Base-by-base conservation (phyloP, 495 filamentous ascomycete genomes). In the Xylaria bambusicola region DNA sequence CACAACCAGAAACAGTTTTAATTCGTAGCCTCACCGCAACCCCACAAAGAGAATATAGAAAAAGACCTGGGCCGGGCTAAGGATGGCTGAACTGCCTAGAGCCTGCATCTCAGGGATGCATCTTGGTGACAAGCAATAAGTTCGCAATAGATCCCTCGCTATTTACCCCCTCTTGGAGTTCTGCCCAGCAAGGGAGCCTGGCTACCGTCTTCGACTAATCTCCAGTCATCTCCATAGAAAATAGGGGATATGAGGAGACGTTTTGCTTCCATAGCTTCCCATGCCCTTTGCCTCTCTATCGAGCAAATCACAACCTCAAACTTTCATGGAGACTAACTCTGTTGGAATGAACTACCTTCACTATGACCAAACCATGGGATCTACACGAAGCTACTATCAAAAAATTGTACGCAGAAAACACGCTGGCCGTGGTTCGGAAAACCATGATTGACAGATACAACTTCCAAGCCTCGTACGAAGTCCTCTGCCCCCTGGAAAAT, bases 291-390 rank as follows among this genome's bases (percentile, higher is more conserved):
- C 15, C 12, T 35, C 27, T 38, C 31, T 13, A 8, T 12, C 4
- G 4, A 20, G 12, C 31, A 38, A 20, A 35, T 51, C 15, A n/a
- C n/a, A 20, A 51, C 20, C 1, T 24, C 12, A 4, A 15, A 21
- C 2, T 29, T 26, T 7, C 17, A 21, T 24, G 26, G 41, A 17
- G 13, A 24, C 29, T 0, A 12, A 36, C 13, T 12, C 29, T 21
- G 18, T 18, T 2, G 2, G 23, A 36, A 40, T 46, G 4, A n/a
- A 2, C 36, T 24, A 33, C 35, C 13, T 35, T 45, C 45, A 71
- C 42, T 51, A 80, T 80, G 77, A 79, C 77, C 29, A 79, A 79
- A 62, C 51, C 57, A 47, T 80, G 76, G 76, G 70, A 75, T 9
- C 45, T 63, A 23, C 65, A 76, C 62, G 65, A 73, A 50, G 65